Conservation (phyloP, 371 early-diverging fungal species). For the Nematocida major region DNA sequence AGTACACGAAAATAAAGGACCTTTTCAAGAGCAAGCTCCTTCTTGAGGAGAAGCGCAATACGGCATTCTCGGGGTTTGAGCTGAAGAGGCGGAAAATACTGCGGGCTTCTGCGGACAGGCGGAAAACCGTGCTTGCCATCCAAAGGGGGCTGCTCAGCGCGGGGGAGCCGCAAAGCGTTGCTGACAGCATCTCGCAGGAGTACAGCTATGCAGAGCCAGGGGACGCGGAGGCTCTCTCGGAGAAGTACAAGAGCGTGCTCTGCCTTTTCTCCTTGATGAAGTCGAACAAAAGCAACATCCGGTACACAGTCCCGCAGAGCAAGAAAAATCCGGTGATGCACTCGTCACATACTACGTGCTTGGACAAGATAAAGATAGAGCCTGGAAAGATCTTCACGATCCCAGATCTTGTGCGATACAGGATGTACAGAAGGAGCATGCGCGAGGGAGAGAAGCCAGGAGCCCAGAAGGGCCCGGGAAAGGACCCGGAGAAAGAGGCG, state of each 20-base stretch:
- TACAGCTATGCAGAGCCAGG: too few relatives aligned
- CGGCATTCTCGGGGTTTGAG: background rate
- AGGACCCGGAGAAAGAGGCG: background rate
- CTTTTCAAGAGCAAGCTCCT: conserved; percentile 5
- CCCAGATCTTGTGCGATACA: conserved; percentile 38
- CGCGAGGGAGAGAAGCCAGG: background rate
- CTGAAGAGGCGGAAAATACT: background rate
- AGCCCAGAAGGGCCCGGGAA: background rate
- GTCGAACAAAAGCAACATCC: conserved; percentile 39
- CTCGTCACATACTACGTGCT: conserved; percentile 38
- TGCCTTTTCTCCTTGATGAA: conserved; percentile 41
- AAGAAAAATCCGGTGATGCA: conserved; percentile 33
- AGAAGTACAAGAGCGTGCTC: conserved; percentile 4
- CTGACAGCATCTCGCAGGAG: too few relatives aligned
- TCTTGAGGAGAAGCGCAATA: conserved; percentile 5
- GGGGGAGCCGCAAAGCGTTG: background rate
- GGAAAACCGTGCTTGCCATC: too few relatives aligned
- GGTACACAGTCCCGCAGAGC: conserved; percentile 22
- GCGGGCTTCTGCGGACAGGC: too few relatives aligned
- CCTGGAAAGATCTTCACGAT: conserved; percentile 29
- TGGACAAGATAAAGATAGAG: conserved; percentile 33
- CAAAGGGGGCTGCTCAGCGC: too few relatives aligned
- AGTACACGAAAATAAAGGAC: background rate
- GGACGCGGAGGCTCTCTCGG: background rate
- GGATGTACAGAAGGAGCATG: background rate